A percentile compares a stretch with the other conserved stretches of the same genome.
These are phyloP conservation scores for Lasiosphaeris hirsuta DNA, from an alignment of 495 filamentous ascomycete genomes.

Conservation along the genomic window DNA sequence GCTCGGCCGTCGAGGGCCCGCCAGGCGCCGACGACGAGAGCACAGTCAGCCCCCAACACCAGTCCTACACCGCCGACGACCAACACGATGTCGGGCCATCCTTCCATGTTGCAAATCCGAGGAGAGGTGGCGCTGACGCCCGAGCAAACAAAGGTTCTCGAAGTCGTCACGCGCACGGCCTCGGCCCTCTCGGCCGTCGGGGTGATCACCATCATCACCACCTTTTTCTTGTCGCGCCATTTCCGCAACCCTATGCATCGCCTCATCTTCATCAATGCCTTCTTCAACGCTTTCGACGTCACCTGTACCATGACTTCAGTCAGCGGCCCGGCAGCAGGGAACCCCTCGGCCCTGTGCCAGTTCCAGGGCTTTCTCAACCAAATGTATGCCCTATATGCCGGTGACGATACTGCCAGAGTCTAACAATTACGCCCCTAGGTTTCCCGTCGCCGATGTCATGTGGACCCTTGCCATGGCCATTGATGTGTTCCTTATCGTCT, in stretches of 20 bases:
- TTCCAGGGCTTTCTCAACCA: slow-evolving; percentile 49
- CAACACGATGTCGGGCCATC: neutral
- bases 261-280: slow-evolving; percentile 47
- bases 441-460: slow-evolving; percentile 46
- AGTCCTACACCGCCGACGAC: neutral
- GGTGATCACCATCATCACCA: slow-evolving; percentile 38
- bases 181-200: slow-evolving; percentile 40
- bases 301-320: slow-evolving; percentile 45
- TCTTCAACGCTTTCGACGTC: slow-evolving; percentile 47
- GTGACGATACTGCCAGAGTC: neutral
- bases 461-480: slow-evolving; percentile 50
- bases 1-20: neutral
- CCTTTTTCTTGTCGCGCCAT: slow-evolving; percentile 36
- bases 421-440: slow-evolving; percentile 29
- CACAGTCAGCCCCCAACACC: neutral
- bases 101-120: slow-evolving; percentile 13
- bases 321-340: slow-evolving; percentile 37
- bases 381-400: slow-evolving; percentile 32
- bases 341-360: slow-evolving; percentile 41
- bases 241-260: slow-evolving; percentile 49
- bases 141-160: slow-evolving; percentile 29
- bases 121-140: slow-evolving; percentile 28
- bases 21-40: neutral
- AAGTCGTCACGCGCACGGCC: slow-evolving; percentile 36
- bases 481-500: slow-evolving; percentile 47